Base-by-base conservation (phyloP, 106 monocot species). In the Phalaenopsis equestris region DNA sequence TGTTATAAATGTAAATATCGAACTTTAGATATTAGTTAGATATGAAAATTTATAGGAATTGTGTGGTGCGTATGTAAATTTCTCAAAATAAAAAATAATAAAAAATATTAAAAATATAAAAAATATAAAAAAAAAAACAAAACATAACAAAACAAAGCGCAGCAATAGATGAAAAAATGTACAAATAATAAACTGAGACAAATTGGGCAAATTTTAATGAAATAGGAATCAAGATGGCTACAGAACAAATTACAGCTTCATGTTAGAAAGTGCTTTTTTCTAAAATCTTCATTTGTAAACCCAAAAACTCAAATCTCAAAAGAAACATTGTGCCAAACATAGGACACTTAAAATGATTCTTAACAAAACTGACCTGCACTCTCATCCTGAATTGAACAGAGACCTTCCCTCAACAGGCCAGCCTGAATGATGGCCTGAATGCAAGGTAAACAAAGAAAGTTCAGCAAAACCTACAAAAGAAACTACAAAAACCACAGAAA, bases 371-470 rank as follows among this genome's bases (percentile, higher is more conserved):
- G 19, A 90, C 96, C 96, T 87, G 96, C 92, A 90, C 94, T 94
- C 80, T 97, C 96, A 90, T 97, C 96, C 80, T 94, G 96, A 83
- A 97, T 90, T 37, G 94, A 94, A 80, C 96, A 97, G 57, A 97
- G 23, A 73, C 96, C 96, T 81, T 90, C 85, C 85, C 87, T 94
- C 56, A 97, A 85, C 42, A 97, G 86, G 47, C 94, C 96, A 79
- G 91, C 96, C 87, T 92, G 91, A 82, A 97, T 86, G 38, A 97
- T 83, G 47, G 64, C 47, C 96, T 97, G 81, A 79, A n/a, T 1
- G 81, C 67, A 75, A 81, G 78, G 15, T 72, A 55, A 83, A 81
- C 42, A 30, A 65, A 56, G 19, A 19, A 41, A 82, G 10, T 12
- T 30, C 47, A 76, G 23, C 23, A 48, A 76, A 76, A 76, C 23